phyloP scores from a whole-genome alignment of 1,139 yeast species.

The Magnusiomyces paraingens region DNA sequence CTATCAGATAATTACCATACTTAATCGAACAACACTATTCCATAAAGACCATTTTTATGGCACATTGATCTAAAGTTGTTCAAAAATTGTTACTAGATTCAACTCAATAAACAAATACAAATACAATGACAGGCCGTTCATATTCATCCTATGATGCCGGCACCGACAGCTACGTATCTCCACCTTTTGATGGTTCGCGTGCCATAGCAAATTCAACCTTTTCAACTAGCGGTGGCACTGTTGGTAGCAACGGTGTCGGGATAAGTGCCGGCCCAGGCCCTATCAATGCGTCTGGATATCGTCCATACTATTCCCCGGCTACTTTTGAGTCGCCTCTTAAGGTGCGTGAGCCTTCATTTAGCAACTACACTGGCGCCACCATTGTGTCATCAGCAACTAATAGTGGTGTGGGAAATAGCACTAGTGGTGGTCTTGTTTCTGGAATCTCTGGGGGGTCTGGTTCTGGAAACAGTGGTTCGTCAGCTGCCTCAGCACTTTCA shows the following conservation, averaged over 20 bases:
- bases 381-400: conserved; percentile 22
- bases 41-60: no score
- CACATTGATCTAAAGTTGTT: no score
- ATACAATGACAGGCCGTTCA: no score
- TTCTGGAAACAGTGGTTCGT: conserved; percentile 1
- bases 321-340: conserved; percentile 46
- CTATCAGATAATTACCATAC: no score
- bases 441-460: conserved; percentile 5
- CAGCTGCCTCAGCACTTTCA: conserved; percentile 15
- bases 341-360: conserved; percentile 15
- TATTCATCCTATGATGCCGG: no score
- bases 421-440: conserved; percentile 1
- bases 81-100: no score
- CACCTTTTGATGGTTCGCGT: no score
- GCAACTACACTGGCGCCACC: conserved; percentile 8
- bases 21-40: no score
- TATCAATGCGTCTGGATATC: conserved; percentile 26
- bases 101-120: no score
- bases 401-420: conserved; percentile 7
- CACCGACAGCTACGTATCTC: no score
- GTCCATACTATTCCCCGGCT: conserved; percentile 72
- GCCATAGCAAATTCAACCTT: no score
- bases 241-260: neutral
- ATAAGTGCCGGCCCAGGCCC: conserved; percentile 14
- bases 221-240: no score